phyloP scores from a whole-genome alignment of 192 early-diverging fungal genomes.

The Phlyctochytrium bullatum region DNA sequence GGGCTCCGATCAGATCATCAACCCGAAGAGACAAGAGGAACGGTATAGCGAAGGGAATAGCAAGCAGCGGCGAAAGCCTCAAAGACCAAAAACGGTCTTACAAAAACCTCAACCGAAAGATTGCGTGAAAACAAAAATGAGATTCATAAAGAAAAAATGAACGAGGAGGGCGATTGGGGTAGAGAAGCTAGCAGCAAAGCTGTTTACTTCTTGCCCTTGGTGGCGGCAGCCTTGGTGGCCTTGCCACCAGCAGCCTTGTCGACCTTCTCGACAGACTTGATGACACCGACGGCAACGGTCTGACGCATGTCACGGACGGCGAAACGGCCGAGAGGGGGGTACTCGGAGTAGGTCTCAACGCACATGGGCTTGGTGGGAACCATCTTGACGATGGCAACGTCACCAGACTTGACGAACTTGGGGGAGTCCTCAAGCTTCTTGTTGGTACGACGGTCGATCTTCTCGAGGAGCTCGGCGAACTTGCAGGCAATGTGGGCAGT shows the following conservation, averaged over 20 bases:
- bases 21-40: too few species aligned
- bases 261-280: slow-evolving; percentile 85
- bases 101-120: too few species aligned
- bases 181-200: not conserved
- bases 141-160: not conserved
- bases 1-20: too few species aligned
- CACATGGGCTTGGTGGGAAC: slow-evolving; percentile 92
- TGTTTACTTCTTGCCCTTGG: slow-evolving; percentile 77
- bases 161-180: not conserved
- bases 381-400: slow-evolving; percentile 92
- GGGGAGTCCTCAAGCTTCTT: slow-evolving; percentile 87
- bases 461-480: slow-evolving; percentile 76
- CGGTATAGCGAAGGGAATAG: too few species aligned
- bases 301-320: slow-evolving; percentile 96
- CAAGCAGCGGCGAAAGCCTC: too few species aligned
- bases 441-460: slow-evolving; percentile 92
- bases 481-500: slow-evolving; percentile 90
- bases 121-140: too few species aligned
- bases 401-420: slow-evolving; percentile 93
- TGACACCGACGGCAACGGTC: slow-evolving; percentile 95
- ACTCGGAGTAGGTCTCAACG: slow-evolving; percentile 88
- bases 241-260: slow-evolving; percentile 64
- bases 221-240: slow-evolving; percentile 74
- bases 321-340: slow-evolving; percentile 93
- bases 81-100: too few species aligned